These are phyloP conservation scores for Helicostylum pulchrum DNA, from an alignment of 192 early-diverging fungal genomes.

Conservation along the genomic window DNA sequence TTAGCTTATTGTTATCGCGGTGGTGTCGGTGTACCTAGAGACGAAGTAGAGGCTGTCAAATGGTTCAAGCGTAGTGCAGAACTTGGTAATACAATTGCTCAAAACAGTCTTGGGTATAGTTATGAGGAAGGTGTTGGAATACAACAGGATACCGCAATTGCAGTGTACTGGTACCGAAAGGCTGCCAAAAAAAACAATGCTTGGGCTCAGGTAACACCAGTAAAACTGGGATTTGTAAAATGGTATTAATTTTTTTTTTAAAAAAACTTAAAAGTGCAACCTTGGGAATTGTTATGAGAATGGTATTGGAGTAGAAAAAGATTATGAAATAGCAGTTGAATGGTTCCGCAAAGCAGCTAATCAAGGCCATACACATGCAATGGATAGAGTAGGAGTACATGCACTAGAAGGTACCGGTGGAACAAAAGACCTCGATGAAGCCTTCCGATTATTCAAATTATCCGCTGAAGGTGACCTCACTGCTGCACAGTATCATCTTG, in stretches of 20 bases:
- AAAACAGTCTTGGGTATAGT: constrained; percentile 77
- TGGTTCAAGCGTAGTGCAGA: constrained; percentile 65
- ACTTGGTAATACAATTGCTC: constrained; percentile 70
- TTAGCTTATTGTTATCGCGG: constrained; percentile 63
- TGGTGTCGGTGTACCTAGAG: constrained; percentile 53
- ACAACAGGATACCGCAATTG: constrained; percentile 43
- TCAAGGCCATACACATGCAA: constrained; percentile 55
- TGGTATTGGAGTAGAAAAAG: constrained; percentile 62
- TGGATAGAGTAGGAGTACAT: constrained; percentile 52
- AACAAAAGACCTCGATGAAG: constrained; percentile 42
- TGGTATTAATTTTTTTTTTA: constrained; percentile 56
- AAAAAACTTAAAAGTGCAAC: no score
- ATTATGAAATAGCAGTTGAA: constrained; percentile 51
- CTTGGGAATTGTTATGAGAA: constrained; percentile 80
- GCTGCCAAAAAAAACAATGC: constrained; percentile 45
- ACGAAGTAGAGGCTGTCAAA: constrained; percentile 49
- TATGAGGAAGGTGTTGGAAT: constrained; percentile 79
- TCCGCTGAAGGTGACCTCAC: constrained; percentile 48
- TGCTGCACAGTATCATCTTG: constrained; percentile 67
- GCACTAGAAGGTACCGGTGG: constrained; percentile 53
- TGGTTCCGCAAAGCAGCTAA: constrained; percentile 57
- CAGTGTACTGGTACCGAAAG: constrained; percentile 26
- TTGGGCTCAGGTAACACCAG: constrained; percentile 55
- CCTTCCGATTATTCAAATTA: constrained; percentile 54
- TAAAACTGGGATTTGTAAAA: no score